phyloP scores from a whole-genome alignment of 2,329 filamentous ascomycete genomes.

The Colletotrichum lentis region DNA sequence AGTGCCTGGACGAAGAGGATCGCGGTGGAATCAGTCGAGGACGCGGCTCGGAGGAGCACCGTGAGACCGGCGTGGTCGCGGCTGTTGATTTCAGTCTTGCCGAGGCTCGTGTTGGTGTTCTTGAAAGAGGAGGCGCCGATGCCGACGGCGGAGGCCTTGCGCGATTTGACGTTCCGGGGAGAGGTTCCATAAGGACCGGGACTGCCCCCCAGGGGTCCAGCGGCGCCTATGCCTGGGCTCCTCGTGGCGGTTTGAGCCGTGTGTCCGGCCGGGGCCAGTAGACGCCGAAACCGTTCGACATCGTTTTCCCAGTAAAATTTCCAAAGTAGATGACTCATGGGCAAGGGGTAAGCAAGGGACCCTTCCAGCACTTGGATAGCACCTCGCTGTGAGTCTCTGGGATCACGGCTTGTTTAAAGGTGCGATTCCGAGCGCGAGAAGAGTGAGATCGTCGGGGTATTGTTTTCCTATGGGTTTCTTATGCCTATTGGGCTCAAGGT shows the following conservation, averaged over 20 bases:
- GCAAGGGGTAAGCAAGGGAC: constrained; percentile 51
- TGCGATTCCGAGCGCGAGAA: constrained; percentile 54
- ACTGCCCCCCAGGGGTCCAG: constrained; percentile 50
- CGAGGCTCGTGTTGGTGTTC: constrained; percentile 53
- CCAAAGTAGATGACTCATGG: constrained; percentile 98
- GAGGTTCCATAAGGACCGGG: constrained; percentile 57
- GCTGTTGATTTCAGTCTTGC: constrained; percentile 78
- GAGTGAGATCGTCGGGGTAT: constrained; percentile 35
- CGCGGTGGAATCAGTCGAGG: constrained; percentile 74
- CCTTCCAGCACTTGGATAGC: constrained; percentile 64
- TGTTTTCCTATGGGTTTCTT: constrained; percentile 3
- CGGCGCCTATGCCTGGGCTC: constrained; percentile 57
- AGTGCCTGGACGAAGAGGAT: constrained; percentile 79
- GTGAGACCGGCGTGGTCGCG: constrained; percentile 85
- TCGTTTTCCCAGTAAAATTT: constrained; percentile 97
- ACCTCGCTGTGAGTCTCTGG: constrained; percentile 89
- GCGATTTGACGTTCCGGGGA: constrained; percentile 60
- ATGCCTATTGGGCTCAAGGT: constrained; percentile 22
- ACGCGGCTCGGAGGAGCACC: constrained; percentile 82
- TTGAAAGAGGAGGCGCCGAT: constrained; percentile 55
- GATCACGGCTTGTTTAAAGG: constrained; percentile 96
- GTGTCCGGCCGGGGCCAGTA: constrained; percentile 77
- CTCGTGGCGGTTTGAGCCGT: constrained; percentile 63
- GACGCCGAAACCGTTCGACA: constrained; percentile 91
- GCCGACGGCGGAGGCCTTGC: constrained; percentile 62